A percentile compares a stretch with the other conserved stretches of the same genome.
Conservation (phyloP, 169 alveolate genomes). For the Cryptosporidium ubiquitum region DNA sequence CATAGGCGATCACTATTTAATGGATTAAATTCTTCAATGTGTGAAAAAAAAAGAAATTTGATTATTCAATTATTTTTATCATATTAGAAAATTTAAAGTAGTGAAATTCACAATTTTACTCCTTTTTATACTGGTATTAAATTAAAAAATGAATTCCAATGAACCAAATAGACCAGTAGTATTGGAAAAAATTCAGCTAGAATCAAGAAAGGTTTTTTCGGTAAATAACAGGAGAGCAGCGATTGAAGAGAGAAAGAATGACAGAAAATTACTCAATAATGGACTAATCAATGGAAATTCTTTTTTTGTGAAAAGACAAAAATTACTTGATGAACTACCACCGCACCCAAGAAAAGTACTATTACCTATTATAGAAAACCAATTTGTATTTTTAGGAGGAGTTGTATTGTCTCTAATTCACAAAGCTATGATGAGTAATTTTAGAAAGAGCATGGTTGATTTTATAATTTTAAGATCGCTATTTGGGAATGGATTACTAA, state of each 20-base stretch:
- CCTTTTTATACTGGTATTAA: not conserved
- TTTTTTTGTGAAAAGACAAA: slow-evolving; percentile 37
- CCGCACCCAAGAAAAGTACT: slow-evolving; percentile 65
- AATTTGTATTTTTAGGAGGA: slow-evolving; percentile 28
- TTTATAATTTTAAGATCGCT: slow-evolving; percentile 38
- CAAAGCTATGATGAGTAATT: slow-evolving; percentile 11
- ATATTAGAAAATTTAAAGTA: not conserved
- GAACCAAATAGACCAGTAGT: slow-evolving; percentile 54
- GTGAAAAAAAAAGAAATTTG: not conserved
- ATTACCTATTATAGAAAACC: slow-evolving; percentile 57
- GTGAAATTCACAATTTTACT: not conserved
- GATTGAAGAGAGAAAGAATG: slow-evolving; percentile 61
- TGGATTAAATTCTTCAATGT: not conserved
- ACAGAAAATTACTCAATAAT: not conserved
- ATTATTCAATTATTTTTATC: not conserved
- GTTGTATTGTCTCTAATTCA: slow-evolving; percentile 35
- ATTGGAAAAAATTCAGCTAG: slow-evolving; percentile 56
- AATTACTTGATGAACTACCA: slow-evolving; percentile 16
- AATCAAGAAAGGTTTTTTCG: slow-evolving; percentile 48
- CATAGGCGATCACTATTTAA: not conserved
- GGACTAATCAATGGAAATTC: slow-evolving; percentile 18
- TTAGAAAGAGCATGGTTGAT: slow-evolving; percentile 52
- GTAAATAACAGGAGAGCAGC: slow-evolving; percentile 20
- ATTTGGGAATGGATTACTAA: not conserved
- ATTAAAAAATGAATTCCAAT: not conserved